These are phyloP conservation scores for Aspergillus sclerotioniger DNA, from an alignment of 495 filamentous ascomycete species.

Conservation along the genomic window DNA sequence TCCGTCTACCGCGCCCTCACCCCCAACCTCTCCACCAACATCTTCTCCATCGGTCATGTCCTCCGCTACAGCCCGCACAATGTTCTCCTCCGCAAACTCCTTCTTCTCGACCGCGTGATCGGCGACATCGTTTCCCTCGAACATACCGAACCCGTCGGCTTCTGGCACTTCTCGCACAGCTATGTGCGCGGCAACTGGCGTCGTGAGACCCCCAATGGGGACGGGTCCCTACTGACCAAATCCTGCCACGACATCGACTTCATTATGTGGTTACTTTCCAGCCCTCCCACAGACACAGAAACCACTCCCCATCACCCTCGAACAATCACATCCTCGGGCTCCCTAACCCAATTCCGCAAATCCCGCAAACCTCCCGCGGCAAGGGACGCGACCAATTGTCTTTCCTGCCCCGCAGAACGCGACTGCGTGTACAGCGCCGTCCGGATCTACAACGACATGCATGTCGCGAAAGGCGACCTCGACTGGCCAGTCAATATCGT, in stretches of 20 bases:
- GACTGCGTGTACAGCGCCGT: conserved; percentile 81
- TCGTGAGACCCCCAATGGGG: conserved; percentile 56
- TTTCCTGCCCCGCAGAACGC: conserved; percentile 69
- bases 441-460: conserved; percentile 66
- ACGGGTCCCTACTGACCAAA: conserved; percentile 76
- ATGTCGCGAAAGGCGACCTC: conserved; percentile 57
- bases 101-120: conserved; percentile 65
- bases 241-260: conserved; percentile 94
- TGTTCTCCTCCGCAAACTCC: conserved; percentile 71
- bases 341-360: conserved; percentile 62
- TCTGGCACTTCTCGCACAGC: conserved; percentile 93
- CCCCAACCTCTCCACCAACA: conserved; percentile 18
- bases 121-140: conserved; percentile 86
- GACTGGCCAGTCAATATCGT: conserved; percentile 87
- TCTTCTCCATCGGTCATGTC: conserved; percentile 80
- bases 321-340: conserved; percentile 66
- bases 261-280: conserved; percentile 71
- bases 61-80: conserved; percentile 90
- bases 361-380: conserved; percentile 71
- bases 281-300: conserved; percentile 15
- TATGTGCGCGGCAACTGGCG: conserved; percentile 97
- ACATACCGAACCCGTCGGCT: conserved; percentile 91
- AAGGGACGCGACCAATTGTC: conserved; percentile 79
- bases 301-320: conserved; percentile 62
- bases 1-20: conserved; percentile 61